Evolutionary conservation across 2,329 filamentous ascomycete species (phyloP).

Genomic region (Alternaria solani): DNA sequence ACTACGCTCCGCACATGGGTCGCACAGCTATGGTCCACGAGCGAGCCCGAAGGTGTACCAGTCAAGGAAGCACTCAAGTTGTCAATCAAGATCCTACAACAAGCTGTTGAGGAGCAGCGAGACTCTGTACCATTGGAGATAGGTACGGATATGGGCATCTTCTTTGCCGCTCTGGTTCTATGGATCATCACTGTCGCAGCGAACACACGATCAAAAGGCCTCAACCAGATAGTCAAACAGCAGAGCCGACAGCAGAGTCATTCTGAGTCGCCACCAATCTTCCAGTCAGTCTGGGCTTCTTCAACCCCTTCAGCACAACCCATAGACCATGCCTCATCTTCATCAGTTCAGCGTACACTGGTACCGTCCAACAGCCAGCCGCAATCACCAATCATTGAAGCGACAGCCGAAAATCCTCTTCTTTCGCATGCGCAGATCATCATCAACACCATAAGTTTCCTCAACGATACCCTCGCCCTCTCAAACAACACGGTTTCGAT

Average conservation of each 20-base stretch:
- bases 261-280: constrained; percentile 15
- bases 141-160: constrained; percentile 47
- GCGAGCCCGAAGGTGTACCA: constrained; percentile 17
- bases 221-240: constrained; percentile 11
- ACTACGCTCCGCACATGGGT: constrained; percentile 49
- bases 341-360: not conserved
- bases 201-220: constrained; percentile 24
- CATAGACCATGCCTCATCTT: not conserved
- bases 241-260: constrained; percentile 23
- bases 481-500: constrained; percentile 20
- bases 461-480: constrained; percentile 31
- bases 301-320: not conserved
- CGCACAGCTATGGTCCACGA: constrained; percentile 34
- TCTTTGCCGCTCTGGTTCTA: constrained; percentile 46
- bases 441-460: constrained; percentile 36
- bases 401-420: constrained; percentile 15
- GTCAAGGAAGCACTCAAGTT: constrained; percentile 38
- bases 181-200: constrained; percentile 47
- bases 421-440: constrained; percentile 29
- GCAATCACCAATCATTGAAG: constrained; percentile 24
- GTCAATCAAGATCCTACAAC: constrained; percentile 38
- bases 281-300: constrained; percentile 13
- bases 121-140: constrained; percentile 29
- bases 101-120: constrained; percentile 30
- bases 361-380: constrained; percentile 8